phyloP scores from a whole-genome alignment of 371 early-diverging fungal genomes.

The Nematocida sp. region DNA sequence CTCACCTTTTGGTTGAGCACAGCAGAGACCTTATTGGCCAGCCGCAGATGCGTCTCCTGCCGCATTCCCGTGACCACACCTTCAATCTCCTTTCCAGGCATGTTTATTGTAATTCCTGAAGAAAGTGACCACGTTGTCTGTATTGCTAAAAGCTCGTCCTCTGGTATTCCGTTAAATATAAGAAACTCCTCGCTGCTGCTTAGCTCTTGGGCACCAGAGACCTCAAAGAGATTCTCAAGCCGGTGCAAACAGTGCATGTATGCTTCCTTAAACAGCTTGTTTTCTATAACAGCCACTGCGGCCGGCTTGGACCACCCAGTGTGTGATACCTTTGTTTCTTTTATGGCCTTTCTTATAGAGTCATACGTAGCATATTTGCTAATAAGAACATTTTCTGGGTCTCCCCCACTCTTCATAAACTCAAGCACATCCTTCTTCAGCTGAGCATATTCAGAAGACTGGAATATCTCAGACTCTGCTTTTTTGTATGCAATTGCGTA shows the following conservation, averaged over 20 bases:
- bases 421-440: slow-evolving; percentile 41
- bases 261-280: slow-evolving; percentile 11
- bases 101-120: slow-evolving; percentile 23
- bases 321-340: slow-evolving; percentile 24
- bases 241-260: slow-evolving; percentile 29
- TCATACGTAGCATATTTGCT: background rate
- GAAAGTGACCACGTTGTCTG: slow-evolving; percentile 45
- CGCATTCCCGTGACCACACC: background rate
- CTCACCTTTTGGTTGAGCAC: background rate
- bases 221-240: background rate
- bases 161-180: slow-evolving; percentile 20
- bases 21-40: slow-evolving; percentile 24
- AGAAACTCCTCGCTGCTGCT: slow-evolving; percentile 1
- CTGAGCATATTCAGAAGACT: background rate
- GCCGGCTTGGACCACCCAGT: slow-evolving; percentile 3
- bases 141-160: slow-evolving; percentile 9
- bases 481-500: slow-evolving; percentile 4
- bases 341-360: background rate
- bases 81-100: slow-evolving; percentile 23
- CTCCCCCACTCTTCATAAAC: slow-evolving; percentile 45
- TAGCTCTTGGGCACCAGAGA: background rate
- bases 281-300: slow-evolving; percentile 21
- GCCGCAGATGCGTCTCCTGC: slow-evolving; percentile 12
- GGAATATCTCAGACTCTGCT: background rate
- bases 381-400: background rate